Conservation (phyloP, 306 rosid species). For the Arachis hypogaea region DNA sequence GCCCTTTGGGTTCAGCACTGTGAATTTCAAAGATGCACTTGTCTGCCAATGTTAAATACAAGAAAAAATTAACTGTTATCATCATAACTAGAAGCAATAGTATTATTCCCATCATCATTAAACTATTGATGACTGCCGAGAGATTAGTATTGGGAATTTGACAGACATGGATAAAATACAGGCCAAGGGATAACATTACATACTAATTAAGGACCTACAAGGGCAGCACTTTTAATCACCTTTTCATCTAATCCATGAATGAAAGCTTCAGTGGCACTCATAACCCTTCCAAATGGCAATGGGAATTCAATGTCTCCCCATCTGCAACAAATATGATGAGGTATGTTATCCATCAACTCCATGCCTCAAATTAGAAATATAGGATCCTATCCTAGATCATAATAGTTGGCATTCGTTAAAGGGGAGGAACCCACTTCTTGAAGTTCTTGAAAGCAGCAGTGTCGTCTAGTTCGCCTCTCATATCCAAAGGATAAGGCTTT, state of each 20-base stretch:
- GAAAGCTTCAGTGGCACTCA: conserved; percentile 81
- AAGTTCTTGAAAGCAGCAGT: conserved; percentile 97
- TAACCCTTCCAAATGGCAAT: conserved; percentile 93
- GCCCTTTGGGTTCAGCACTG: conserved; percentile 90
- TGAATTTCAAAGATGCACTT: conserved; percentile 93
- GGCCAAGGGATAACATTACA: background rate
- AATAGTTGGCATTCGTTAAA: conserved; percentile 23
- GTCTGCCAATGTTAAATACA: conserved; percentile 61
- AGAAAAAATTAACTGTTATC: conserved; percentile 14
- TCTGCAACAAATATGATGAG: conserved; percentile 52
- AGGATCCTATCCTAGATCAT: conserved; percentile 4
- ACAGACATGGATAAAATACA: background rate
- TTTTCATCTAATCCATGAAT: conserved; percentile 91
- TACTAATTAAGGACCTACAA: conserved; percentile 4
- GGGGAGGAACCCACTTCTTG: conserved; percentile 67
- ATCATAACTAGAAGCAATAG: conserved; percentile 27
- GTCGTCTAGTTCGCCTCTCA: conserved; percentile 99
- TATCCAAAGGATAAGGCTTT: conserved; percentile 98
- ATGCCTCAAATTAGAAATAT: conserved; percentile 16
- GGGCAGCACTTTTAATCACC: conserved; percentile 49
- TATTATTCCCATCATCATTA: conserved; percentile 24
- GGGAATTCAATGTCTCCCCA: conserved; percentile 92
- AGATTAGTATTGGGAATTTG: conserved; percentile 14
- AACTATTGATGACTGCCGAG: conserved; percentile 6
- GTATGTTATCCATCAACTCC: conserved; percentile 25